These are phyloP conservation scores for Clitocybe nebularis DNA, from an alignment of 1,284 basidiomycete species.

Conservation along the genomic window DNA sequence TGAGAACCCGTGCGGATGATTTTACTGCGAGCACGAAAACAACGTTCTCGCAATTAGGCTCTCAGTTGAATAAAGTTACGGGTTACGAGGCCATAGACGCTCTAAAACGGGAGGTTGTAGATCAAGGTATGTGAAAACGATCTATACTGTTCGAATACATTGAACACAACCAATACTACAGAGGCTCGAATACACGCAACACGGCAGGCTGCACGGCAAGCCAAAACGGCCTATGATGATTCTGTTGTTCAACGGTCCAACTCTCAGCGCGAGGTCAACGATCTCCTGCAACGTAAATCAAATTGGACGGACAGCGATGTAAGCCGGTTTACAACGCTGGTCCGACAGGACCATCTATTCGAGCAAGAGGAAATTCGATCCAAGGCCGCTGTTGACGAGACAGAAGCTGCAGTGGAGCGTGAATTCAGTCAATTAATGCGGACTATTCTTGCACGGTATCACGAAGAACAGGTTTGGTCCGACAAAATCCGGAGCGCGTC, in stretches of 20 bases:
- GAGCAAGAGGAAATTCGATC: conserved; percentile 74
- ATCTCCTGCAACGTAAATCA: conserved; percentile 87
- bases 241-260: conserved; percentile 73
- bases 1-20: conserved; percentile 53
- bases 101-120: conserved; percentile 74
- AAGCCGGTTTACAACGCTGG: conserved; percentile 77
- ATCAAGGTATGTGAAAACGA: conserved; percentile 61
- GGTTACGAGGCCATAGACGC: conserved; percentile 89
- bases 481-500: conserved; percentile 94
- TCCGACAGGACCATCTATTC: conserved; percentile 81
- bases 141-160: conserved; percentile 1
- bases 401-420: conserved; percentile 77
- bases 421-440: conserved; percentile 86
- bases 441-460: conserved; percentile 83
- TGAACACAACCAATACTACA: conserved; percentile 24
- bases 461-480: conserved; percentile 97
- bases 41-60: conserved; percentile 69
- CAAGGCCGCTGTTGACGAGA: conserved; percentile 58
- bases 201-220: conserved; percentile 55
- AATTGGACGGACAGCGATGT: conserved; percentile 84
- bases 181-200: conserved; percentile 61
- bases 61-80: conserved; percentile 79
- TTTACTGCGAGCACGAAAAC: conserved; percentile 53
- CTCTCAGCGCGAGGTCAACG: conserved; percentile 87
- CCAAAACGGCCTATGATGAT: conserved; percentile 72